These are phyloP conservation scores for Pugionium dolabratum DNA, from an alignment of 345 rosid genomes.

Conservation along the genomic window DNA sequence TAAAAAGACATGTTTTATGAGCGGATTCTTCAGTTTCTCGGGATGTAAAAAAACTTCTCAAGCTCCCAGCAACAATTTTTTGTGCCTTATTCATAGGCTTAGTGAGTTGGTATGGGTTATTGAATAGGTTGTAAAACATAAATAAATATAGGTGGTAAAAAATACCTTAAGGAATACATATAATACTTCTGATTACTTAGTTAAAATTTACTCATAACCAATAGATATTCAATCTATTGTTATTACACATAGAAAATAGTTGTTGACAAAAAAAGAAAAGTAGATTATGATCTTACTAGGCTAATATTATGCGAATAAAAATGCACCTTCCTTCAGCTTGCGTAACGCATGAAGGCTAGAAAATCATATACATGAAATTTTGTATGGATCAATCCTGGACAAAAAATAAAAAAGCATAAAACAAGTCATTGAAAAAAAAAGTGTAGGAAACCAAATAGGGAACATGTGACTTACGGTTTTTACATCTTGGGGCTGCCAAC, in stretches of 20 bases:
- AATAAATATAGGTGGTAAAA: too few species aligned
- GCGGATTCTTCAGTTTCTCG: slow-evolving; percentile 1
- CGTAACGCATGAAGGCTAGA: slow-evolving; percentile 3
- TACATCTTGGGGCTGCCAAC: slow-evolving; percentile 32
- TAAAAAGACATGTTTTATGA: not conserved
- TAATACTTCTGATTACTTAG: too few species aligned
- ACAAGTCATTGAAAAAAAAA: slow-evolving; percentile 4
- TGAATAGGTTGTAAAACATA: too few species aligned
- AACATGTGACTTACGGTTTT: slow-evolving; percentile 22
- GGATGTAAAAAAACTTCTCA: not conserved
- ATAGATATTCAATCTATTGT: not conserved
- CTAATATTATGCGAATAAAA: not conserved
- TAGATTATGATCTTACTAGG: not conserved
- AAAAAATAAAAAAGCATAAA: not conserved
- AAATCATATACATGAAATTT: not conserved
- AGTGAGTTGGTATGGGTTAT: too few species aligned
- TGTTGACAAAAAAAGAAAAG: not conserved
- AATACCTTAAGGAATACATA: too few species aligned
- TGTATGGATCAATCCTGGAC: slow-evolving; percentile 8
- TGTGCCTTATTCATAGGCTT: too few species aligned
- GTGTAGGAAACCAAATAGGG: not conserved
- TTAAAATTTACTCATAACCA: not conserved
- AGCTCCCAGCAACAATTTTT: not conserved
- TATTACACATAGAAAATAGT: not conserved
- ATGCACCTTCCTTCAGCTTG: slow-evolving; percentile 11